Percentiles rank a stretch among this genome's conserved stretches.
Evolutionary conservation across 441 rosid species (phyloP).

Genomic region (Syzygium syzygioides): DNA sequence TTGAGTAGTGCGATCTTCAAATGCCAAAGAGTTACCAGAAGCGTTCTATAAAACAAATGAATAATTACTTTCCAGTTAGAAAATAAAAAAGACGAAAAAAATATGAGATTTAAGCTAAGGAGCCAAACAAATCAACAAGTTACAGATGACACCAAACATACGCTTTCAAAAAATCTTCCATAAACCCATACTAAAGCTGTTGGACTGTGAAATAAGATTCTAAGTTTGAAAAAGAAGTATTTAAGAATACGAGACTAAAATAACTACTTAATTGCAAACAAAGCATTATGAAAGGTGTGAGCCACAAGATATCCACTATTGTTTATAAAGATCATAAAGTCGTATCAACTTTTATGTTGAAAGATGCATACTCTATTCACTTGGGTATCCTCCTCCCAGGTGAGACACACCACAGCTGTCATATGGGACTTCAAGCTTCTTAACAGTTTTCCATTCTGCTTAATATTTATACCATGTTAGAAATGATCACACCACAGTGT

Average conservation of each 20-base stretch:
- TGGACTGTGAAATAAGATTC: not conserved
- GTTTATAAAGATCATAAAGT: not conserved
- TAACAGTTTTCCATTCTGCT: not conserved
- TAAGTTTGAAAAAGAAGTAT: not conserved
- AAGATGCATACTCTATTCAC: not conserved
- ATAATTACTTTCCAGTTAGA: too few species aligned
- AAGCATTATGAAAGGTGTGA: not conserved
- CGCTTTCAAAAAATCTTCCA: not conserved
- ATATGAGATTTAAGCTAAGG: too few species aligned
- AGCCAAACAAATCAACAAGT: too few species aligned
- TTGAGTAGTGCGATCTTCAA: too few species aligned
- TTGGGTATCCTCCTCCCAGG: not conserved
- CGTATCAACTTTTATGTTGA: not conserved
- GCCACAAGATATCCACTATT: not conserved
- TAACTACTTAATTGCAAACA: not conserved
- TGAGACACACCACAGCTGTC: not conserved
- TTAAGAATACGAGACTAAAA: not conserved
- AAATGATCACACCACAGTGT: not conserved
- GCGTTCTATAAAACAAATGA: too few species aligned
- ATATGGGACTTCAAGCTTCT: not conserved
- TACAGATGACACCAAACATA: too few species aligned
- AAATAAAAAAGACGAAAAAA: too few species aligned
- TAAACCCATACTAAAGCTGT: not conserved
- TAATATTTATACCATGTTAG: not conserved
- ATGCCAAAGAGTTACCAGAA: not conserved